Base-by-base conservation (phyloP, 805 yeast genomes). In the Tetrapisispora iriomotensis region DNA sequence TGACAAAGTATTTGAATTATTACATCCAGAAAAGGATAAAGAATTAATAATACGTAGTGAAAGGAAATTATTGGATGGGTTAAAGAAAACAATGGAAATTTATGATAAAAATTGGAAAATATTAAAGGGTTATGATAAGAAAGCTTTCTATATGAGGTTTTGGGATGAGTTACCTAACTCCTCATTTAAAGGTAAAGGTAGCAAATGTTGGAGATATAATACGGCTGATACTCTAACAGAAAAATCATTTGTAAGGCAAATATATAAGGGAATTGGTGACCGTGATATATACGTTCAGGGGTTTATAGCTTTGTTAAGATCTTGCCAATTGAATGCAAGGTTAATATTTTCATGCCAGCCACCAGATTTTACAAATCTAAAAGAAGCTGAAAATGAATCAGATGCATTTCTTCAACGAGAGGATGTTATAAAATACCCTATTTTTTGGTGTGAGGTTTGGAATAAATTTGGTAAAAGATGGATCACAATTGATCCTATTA, bases 401-500 rank as follows among this genome's bases (percentile, higher is more conserved):
- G 18, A 34, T 23, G 17, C 19, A 22, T 33, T 19, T 15, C 17
- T 14, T 2, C 25, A 38, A 1, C 28, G 10, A 4, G 43, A 39
- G 14, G 48, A 44, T 22, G 36, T 40, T 23, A 44, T 58, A 35
- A 51, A 53, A 8, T 80, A 66, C 51, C 96, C 96, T 0, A 70
- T 87, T 0, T 87, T 80, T 53, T 92, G 98, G 98, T 78, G 78
- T 18, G 98, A 92, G 56, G 95, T 83, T 0, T 90, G 95, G 95
- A 88, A 90, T 55, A 71, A 72, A 37, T 74, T 71, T 42, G 62
- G 75, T 5, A 70, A 76, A 42, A 73, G 69, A 36, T 90, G 96
- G 94, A 71, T 87, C n/a, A 75, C 94, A 2, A 68, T 87, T 2
- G 98, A 92, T 51, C 92, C 96, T 0, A 64, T 79, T 0, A 78